A percentile compares a stretch with the other conserved stretches of the same genome.
Evolutionary conservation across 345 rosid species (phyloP).

Genomic region (Salix udensis): DNA sequence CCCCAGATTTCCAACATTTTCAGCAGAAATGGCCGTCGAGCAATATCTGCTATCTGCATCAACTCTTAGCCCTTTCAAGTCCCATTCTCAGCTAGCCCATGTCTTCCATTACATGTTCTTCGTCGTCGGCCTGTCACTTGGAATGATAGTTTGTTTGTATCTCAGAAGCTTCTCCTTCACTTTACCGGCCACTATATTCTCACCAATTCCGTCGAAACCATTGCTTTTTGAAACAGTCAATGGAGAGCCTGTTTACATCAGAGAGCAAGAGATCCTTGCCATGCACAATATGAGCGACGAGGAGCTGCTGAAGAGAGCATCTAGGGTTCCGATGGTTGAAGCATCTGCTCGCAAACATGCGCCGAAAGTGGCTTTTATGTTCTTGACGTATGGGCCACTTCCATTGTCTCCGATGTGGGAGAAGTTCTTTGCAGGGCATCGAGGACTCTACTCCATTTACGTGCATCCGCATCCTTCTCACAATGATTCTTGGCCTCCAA

Average conservation of each 20-base stretch:
- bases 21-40: conserved; percentile 22
- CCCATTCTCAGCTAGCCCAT: conserved; percentile 7
- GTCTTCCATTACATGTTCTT: conserved; percentile 26
- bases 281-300: conserved; percentile 22
- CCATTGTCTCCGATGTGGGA: conserved; percentile 24
- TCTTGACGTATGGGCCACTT: conserved; percentile 13
- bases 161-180: conserved; percentile 21
- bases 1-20: background rate
- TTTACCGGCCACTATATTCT: background rate
- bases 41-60: conserved; percentile 12
- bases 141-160: conserved; percentile 33
- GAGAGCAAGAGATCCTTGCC: background rate
- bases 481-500: conserved; percentile 1
- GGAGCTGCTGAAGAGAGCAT: conserved; percentile 16
- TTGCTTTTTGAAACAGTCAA: background rate
- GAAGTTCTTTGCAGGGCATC: conserved; percentile 17
- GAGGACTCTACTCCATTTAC: conserved; percentile 12
- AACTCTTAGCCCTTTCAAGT: conserved; percentile 11
- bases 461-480: conserved; percentile 9
- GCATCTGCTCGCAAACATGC: background rate
- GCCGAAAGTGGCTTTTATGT: conserved; percentile 18
- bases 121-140: conserved; percentile 40
- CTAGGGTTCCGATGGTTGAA: background rate
- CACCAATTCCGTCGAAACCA: background rate
- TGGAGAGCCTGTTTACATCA: background rate